Evolutionary conservation across 169 alveolate genomes (phyloP).

Genomic region (Plasmodium ovale): DNA sequence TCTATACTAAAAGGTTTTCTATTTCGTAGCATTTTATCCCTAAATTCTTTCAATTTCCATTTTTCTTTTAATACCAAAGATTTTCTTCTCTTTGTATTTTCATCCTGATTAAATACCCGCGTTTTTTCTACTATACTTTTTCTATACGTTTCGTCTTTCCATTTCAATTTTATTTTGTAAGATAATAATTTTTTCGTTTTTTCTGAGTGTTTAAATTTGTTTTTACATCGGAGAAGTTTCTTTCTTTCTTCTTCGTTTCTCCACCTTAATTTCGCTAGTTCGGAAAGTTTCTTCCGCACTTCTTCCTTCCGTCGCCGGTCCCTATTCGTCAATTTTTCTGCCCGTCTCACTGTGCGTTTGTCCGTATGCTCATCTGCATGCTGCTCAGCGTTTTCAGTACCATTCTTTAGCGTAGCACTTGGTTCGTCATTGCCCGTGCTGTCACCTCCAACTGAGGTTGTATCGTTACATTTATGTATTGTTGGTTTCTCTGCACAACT

Average conservation of each 20-base stretch:
- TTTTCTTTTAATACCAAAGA: slow-evolving; percentile 52
- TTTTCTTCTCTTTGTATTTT: slow-evolving; percentile 73
- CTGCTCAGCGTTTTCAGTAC: no score
- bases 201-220: slow-evolving; percentile 69
- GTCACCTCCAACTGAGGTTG: no score
- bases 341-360: not conserved
- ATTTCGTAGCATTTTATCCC: slow-evolving; percentile 65
- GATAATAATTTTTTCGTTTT: slow-evolving; percentile 69
- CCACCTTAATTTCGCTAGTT: slow-evolving; percentile 70
- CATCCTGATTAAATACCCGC: slow-evolving; percentile 63
- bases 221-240: slow-evolving; percentile 49
- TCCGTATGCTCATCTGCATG: slow-evolving; percentile 2
- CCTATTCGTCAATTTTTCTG: not conserved
- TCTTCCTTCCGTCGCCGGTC: slow-evolving; percentile 10
- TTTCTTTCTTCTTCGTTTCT: slow-evolving; percentile 63
- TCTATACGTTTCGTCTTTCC: slow-evolving; percentile 72
- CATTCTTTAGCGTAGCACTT: no score
- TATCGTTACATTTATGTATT: no score
- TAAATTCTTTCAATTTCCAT: slow-evolving; percentile 68
- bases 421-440: no score
- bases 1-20: slow-evolving; percentile 68
- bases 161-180: slow-evolving; percentile 70
- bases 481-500: no score
- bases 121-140: slow-evolving; percentile 58
- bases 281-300: slow-evolving; percentile 65